Evolutionary conservation across 148 eudicot genomes (phyloP).

Genomic region (Arbutus unedo): DNA sequence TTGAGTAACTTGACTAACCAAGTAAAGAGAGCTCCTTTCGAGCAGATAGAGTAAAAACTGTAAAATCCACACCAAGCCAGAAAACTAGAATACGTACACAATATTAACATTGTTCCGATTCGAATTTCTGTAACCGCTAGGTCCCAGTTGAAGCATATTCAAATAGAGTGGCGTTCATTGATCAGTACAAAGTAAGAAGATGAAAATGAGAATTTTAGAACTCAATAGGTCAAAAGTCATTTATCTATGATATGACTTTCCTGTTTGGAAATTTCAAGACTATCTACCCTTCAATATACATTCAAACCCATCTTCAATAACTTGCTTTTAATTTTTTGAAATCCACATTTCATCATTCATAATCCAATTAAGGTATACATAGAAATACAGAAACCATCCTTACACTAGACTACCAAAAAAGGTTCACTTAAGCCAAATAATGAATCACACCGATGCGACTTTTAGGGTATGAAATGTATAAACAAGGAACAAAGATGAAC

Average conservation of each 20-base stretch:
- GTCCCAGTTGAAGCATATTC: not conserved
- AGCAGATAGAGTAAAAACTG: not conserved
- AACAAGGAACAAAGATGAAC: not conserved
- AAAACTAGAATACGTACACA: not conserved
- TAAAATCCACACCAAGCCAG: not conserved
- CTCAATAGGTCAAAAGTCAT: not conserved
- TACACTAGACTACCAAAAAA: not conserved
- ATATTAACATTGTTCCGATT: not conserved
- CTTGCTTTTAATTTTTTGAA: not conserved
- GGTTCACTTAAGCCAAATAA: not conserved
- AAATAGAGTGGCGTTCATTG: not conserved
- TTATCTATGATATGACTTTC: not conserved
- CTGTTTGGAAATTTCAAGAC: not conserved
- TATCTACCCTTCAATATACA: not conserved
- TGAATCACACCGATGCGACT: not conserved
- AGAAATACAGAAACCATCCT: not conserved
- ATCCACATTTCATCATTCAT: slow-evolving; percentile 4
- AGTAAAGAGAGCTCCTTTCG: not conserved
- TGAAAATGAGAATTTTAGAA: not conserved
- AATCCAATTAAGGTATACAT: not conserved
- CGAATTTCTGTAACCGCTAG: not conserved
- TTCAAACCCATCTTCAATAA: not conserved
- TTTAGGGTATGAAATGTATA: not conserved
- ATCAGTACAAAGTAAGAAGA: not conserved
- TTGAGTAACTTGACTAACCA: not conserved